phyloP scores from a whole-genome alignment of 2,329 filamentous ascomycete species.

The Nigrospora sphaerica region DNA sequence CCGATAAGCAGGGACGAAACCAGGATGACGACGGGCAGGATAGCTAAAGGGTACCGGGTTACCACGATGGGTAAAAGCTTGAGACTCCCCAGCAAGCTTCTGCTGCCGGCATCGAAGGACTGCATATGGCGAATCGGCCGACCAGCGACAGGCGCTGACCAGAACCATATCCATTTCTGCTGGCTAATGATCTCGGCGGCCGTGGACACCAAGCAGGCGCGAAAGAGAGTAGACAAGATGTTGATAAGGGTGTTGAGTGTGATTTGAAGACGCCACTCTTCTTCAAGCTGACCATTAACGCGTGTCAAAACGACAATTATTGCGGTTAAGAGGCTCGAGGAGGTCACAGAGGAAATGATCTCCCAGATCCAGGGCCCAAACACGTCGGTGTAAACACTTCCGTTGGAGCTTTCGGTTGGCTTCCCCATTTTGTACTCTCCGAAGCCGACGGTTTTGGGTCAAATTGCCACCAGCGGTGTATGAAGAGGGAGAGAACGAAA shows the following conservation, averaged over 20 bases:
- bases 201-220: background rate
- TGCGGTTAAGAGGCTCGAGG: background rate
- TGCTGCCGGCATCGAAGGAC: background rate
- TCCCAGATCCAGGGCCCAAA: background rate
- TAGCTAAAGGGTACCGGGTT: background rate
- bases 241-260: background rate
- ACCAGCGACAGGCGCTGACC: background rate
- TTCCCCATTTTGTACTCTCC: too few relatives aligned
- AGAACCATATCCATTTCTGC: slow-evolving; percentile 1
- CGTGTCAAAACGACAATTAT: background rate
- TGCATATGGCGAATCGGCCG: background rate
- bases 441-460: too few relatives aligned
- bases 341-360: background rate
- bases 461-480: too few relatives aligned
- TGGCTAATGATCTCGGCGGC: background rate
- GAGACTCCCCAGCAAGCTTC: background rate
- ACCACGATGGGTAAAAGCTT: background rate
- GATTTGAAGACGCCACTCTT: background rate
- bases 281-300: background rate
- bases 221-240: background rate
- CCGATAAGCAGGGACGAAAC: background rate
- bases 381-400: background rate
- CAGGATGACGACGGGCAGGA: background rate
- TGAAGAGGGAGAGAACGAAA: too few relatives aligned
- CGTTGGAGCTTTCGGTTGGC: too few relatives aligned